Base-by-base conservation (phyloP, 169 alveolate genomes). In the Eimeria praecox region DNA sequence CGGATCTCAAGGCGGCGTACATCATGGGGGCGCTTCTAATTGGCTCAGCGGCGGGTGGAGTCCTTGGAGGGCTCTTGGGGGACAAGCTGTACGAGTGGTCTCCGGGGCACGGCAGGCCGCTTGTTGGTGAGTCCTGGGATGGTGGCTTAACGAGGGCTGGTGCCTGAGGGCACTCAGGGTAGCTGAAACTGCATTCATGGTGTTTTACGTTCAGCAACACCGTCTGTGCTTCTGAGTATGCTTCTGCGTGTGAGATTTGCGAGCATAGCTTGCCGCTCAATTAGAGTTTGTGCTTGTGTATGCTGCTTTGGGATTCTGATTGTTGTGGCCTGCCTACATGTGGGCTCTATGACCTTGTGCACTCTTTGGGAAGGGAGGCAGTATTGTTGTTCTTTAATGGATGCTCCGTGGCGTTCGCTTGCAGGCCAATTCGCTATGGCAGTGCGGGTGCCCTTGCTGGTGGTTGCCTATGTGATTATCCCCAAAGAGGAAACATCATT, bases 41-140 rank as follows among this genome's bases (percentile, higher is more conserved):
- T 59, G 99, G 99, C 35, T 97, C 98, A 16, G 97, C 98, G 77
- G 64, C 97, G 49, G 99, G 99, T 35, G 99, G 99, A 18, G 98
- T 97, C 27, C 44, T 98, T 42, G 99, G 99, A 30, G 99, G 99
- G 5, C 94, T 95, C 33, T 90, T 97, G 66, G 98, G 98, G 38
- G 99, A 98, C 66, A 93, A 83, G 78, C 97, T 98, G 96, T 98
- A 97, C 90, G 93, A 96, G 83, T 96, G 96, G 94, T 95, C 97
- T 52, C 97, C 96, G 27, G 96, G 97, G 33, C 98, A 98, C 93
- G 99, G 99, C 54, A 93, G 99, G 71, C 98, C 98, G 10, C 95
- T 97, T 62, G 97, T 98, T 30, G 99, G 99, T 73, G 97, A 64
- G 94, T 66, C 77, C 75, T 96, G 95, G 27, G 94, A 96, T 33